Evolutionary conservation across 371 early-diverging fungal genomes (phyloP).

Genomic region (Syncephalastrum monosporum): DNA sequence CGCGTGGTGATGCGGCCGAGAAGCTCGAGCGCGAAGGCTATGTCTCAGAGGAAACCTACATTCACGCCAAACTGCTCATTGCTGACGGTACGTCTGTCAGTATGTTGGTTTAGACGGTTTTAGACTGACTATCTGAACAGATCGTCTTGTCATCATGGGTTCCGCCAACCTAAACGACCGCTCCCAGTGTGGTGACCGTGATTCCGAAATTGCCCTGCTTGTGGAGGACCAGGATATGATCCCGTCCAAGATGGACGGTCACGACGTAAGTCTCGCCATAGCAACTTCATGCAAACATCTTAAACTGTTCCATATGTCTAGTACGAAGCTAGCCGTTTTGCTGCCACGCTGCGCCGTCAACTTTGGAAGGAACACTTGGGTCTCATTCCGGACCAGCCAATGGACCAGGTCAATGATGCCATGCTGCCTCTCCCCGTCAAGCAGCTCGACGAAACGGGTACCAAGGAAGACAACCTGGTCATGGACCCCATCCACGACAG

Average conservation of each 20-base stretch:
- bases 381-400: conserved; percentile 45
- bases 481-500: conserved; percentile 65
- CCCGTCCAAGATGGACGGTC: conserved; percentile 69
- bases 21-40: conserved; percentile 42
- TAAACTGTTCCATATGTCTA: conserved; percentile 9
- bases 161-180: conserved; percentile 94
- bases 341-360: conserved; percentile 70
- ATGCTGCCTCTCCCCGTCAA: conserved; percentile 53
- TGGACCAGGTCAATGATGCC: conserved; percentile 44
- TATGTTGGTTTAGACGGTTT: neutral
- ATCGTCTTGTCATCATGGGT: conserved; percentile 80
- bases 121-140: conserved; percentile 18
- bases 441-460: conserved; percentile 32
- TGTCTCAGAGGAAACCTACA: conserved; percentile 86
- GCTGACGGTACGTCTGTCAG: conserved; percentile 63
- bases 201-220: conserved; percentile 86
- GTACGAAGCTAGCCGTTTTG: conserved; percentile 66
- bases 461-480: conserved; percentile 36
- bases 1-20: conserved; percentile 14
- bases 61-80: conserved; percentile 92
- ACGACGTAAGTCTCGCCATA: conserved; percentile 42
- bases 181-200: conserved; percentile 85
- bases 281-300: neutral
- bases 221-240: conserved; percentile 77
- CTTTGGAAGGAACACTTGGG: conserved; percentile 90